These are phyloP conservation scores for Lentinus brumalis DNA, from an alignment of 768 basidiomycete species.

Conservation along the genomic window DNA sequence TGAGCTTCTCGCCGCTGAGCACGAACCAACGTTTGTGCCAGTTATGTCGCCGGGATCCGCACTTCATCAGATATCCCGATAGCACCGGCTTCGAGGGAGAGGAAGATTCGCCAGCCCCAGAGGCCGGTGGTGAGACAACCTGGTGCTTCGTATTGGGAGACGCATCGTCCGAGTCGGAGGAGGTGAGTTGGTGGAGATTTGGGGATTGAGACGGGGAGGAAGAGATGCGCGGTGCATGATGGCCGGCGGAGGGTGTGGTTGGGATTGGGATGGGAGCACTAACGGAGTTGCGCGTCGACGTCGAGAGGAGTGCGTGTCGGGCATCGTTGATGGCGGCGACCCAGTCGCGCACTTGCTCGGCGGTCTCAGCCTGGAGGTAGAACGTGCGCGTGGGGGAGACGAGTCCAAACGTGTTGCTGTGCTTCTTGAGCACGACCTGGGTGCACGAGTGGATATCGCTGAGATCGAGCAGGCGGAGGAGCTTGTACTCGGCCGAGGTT, in stretches of 20 bases:
- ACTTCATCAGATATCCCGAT: slow-evolving; percentile 94
- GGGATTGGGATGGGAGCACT: slow-evolving; percentile 59
- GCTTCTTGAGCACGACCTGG: slow-evolving; percentile 84
- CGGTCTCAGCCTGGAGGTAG: slow-evolving; percentile 80
- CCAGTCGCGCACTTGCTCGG: slow-evolving; percentile 81
- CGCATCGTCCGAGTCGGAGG: slow-evolving; percentile 80
- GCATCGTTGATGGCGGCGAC: slow-evolving; percentile 80
- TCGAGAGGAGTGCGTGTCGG: slow-evolving; percentile 61
- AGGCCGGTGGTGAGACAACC: background rate
- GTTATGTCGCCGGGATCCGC: slow-evolving; percentile 86
- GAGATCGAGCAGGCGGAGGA: slow-evolving; percentile 85
- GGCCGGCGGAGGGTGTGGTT: slow-evolving; percentile 25
- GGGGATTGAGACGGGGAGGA: slow-evolving; percentile 49
- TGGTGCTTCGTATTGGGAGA: slow-evolving; percentile 38
- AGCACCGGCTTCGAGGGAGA: slow-evolving; percentile 69
- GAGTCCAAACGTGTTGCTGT: slow-evolving; percentile 86
- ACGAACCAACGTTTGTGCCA: slow-evolving; percentile 99
- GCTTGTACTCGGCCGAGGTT: slow-evolving; percentile 90
- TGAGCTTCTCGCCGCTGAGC: slow-evolving; percentile 82
- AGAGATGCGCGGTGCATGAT: slow-evolving; percentile 42
- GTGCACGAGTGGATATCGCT: slow-evolving; percentile 89
- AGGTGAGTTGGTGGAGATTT: slow-evolving; percentile 57
- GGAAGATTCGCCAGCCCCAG: slow-evolving; percentile 47
- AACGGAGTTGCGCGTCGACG: slow-evolving; percentile 60
- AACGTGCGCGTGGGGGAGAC: slow-evolving; percentile 90